These are phyloP conservation scores for Aspergillus brunneoviolaceus DNA, from an alignment of 2,329 filamentous ascomycete genomes.

Conservation along the genomic window DNA sequence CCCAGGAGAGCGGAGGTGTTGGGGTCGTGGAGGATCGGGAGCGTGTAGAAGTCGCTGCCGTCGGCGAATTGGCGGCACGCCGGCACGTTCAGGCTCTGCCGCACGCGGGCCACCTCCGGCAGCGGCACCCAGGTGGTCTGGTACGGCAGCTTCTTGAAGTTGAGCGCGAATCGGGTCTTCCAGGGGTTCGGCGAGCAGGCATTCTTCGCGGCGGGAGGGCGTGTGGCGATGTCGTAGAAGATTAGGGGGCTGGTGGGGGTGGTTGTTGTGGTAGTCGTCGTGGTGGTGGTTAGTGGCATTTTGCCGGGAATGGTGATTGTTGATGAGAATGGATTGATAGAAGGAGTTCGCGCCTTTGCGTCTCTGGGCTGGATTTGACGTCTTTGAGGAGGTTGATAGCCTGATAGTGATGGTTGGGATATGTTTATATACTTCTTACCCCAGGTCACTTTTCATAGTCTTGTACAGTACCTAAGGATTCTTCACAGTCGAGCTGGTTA, in stretches of 20 bases:
- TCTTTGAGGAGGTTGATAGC: not conserved
- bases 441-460: too few relatives aligned
- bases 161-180: slow-evolving; percentile 53
- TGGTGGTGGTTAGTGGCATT: not conserved
- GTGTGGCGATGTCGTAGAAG: slow-evolving; percentile 52
- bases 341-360: not conserved
- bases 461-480: too few relatives aligned
- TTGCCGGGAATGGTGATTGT: not conserved
- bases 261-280: slow-evolving; percentile 15
- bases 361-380: not conserved
- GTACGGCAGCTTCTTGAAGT: slow-evolving; percentile 51
- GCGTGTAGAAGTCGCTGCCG: slow-evolving; percentile 59
- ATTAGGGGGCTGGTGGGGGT: slow-evolving; percentile 25
- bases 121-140: slow-evolving; percentile 55
- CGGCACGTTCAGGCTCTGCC: slow-evolving; percentile 47
- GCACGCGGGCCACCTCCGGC: slow-evolving; percentile 52
- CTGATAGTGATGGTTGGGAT: too few relatives aligned
- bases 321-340: not conserved
- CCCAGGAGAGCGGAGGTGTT: slow-evolving; percentile 48
- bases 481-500: not conserved
- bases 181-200: slow-evolving; percentile 51
- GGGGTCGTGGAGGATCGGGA: slow-evolving; percentile 57
- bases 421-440: too few relatives aligned
- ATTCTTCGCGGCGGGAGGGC: slow-evolving; percentile 29
- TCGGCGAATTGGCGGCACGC: slow-evolving; percentile 57